Percentiles rank a stretch among this genome's conserved stretches.
phyloP scores from a whole-genome alignment of 2,329 filamentous ascomycete genomes.

The Fusarium sp. region DNA sequence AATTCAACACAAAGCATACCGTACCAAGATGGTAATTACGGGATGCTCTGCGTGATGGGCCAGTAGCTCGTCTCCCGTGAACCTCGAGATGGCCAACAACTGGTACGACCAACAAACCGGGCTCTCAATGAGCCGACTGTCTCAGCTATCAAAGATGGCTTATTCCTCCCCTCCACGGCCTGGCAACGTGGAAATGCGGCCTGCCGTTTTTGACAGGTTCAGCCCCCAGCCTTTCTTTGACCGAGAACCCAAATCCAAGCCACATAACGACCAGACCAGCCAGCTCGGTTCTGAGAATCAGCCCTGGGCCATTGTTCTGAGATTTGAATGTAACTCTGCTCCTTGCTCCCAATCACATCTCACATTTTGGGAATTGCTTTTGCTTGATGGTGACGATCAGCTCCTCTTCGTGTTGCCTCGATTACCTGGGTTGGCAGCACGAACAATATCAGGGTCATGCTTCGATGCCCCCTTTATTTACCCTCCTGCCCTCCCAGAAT shows the following conservation, averaged over 20 bases:
- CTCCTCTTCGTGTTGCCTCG: constrained; percentile 14
- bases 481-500: not conserved
- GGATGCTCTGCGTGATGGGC: not conserved
- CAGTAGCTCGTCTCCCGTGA: not conserved
- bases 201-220: constrained; percentile 25
- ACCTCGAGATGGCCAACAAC: constrained; percentile 6
- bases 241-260: constrained; percentile 36
- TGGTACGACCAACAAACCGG: not conserved
- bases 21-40: not conserved
- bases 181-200: constrained; percentile 17
- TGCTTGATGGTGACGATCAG: constrained; percentile 13
- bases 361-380: constrained; percentile 19
- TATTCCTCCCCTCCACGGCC: not conserved
- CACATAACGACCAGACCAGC: constrained; percentile 30
- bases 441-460: constrained; percentile 1
- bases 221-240: constrained; percentile 15
- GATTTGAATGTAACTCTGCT: constrained; percentile 24
- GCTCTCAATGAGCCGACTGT: not conserved
- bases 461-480: not conserved
- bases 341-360: constrained; percentile 20
- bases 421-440: not conserved
- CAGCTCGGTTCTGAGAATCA: constrained; percentile 19
- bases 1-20: not conserved
- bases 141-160: not conserved
- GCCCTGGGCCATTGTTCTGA: constrained; percentile 21